Conservation (phyloP, 305 asterid species). For the Fraxinus baroniana region DNA sequence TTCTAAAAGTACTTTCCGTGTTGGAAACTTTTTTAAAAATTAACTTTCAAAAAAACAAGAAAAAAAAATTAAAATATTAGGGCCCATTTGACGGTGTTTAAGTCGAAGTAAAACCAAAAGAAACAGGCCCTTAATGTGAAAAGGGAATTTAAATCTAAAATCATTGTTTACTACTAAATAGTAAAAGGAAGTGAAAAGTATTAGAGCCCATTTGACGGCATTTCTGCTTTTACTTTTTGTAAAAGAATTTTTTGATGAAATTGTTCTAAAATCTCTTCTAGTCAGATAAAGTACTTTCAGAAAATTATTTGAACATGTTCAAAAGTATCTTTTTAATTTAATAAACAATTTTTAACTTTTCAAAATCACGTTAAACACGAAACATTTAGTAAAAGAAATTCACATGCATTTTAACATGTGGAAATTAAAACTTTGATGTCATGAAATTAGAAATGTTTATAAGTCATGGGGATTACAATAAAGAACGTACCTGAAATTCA, state of each 20-base stretch:
- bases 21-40: too few relatives aligned
- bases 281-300: rapidly evolving
- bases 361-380: neutral
- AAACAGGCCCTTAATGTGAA: too few relatives aligned
- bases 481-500: conserved; percentile 48
- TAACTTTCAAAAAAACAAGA: too few relatives aligned
- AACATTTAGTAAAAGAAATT: neutral
- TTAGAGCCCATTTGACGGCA: too few relatives aligned
- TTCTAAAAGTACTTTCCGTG: too few relatives aligned
- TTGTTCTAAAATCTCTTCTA: neutral
- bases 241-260: too few relatives aligned
- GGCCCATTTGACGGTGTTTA: too few relatives aligned
- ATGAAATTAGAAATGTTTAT: neutral
- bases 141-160: too few relatives aligned
- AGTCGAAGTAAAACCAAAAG: too few relatives aligned
- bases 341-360: neutral
- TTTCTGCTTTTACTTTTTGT: too few relatives aligned
- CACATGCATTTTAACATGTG: neutral
- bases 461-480: neutral
- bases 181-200: neutral
- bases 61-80: too few relatives aligned
- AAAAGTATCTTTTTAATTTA: neutral
- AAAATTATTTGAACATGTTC: neutral
- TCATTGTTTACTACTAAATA: neutral
- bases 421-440: neutral